Base-by-base conservation (phyloP, 169 alveolate genomes). In the Cytauxzoon felis region DNA sequence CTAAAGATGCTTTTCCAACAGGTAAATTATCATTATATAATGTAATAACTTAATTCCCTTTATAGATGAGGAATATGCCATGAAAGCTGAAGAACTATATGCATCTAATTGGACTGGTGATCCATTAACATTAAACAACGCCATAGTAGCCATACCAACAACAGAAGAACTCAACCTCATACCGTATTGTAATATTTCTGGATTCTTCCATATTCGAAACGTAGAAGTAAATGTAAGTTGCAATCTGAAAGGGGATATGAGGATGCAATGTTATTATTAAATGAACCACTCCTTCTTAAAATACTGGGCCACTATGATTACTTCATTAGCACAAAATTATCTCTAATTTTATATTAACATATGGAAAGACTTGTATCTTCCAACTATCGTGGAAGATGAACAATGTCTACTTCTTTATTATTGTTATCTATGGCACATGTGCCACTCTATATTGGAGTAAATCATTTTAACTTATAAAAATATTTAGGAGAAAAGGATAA, bases 1-100 rank as follows among this genome's bases (percentile, higher is more conserved):
- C 90, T 6, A 72, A 59, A 43, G 88, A 87, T 3, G 90, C 90
- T 6, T 73, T 82, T 30, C 90, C 90, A 0, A 82, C 90, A n/a
- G 87, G 87, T 78, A 24, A 26, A 70, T 19, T 5, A 27, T 65
- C 3, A 49, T 13, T 8, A 11, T 11, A 9, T 9, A 18, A 38
- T 38, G 11, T 38, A 38, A 13, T 38, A 13, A 13, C 11, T 38
- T 38, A 13, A 38, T 11, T 34, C 56, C 5, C 1, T 36, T 1
- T 56, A n/a, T 56, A 56, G 81, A 70, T 40, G 78, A 60, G 23
- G 48, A 18, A 16, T 30, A 61, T 6, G 29, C 30, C 2, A 18
- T 29, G 38, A 38, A 29, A 34, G 13, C 33, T 34, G 56, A 68
- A 29, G 76, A 50, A 36, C n/a, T 79, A 42, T 41, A 56, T 24